phyloP scores from a whole-genome alignment of 768 basidiomycete species.

The Leucocoprinus birnbaumii region DNA sequence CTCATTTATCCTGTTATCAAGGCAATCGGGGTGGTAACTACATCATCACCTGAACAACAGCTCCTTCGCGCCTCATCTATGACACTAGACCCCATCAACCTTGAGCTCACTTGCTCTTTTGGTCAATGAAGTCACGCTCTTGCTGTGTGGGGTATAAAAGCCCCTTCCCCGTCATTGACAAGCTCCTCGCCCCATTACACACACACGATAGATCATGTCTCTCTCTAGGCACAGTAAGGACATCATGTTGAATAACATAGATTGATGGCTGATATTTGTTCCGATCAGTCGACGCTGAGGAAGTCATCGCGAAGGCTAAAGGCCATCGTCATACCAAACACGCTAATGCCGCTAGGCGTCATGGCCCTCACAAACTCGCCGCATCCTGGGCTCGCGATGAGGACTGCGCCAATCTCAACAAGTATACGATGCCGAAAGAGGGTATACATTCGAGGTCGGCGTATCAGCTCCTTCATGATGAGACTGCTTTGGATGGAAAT shows the following conservation, averaged over 20 bases:
- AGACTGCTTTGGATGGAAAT: conserved; percentile 55
- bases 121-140: not conserved
- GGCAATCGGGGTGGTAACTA: not conserved
- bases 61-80: not conserved
- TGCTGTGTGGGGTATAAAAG: conserved; percentile 5
- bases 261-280: not conserved
- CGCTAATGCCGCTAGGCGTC: conserved; percentile 21
- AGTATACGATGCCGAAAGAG: conserved; percentile 40
- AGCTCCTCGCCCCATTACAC: not conserved
- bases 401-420: conserved; percentile 36
- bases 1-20: not conserved
- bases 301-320: conserved; percentile 39
- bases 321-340: conserved; percentile 39
- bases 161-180: not conserved
- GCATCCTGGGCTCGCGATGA: conserved; percentile 36
- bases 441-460: conserved; percentile 44
- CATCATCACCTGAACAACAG: not conserved
- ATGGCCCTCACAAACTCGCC: conserved; percentile 21
- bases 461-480: conserved; percentile 51
- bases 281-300: conserved; percentile 43
- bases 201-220: conserved; percentile 22
- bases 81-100: not conserved
- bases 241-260: not conserved
- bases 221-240: conserved; percentile 36
- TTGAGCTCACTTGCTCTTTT: not conserved